Evolutionary conservation across 768 basidiomycete species (phyloP).

Genomic region (Sarcomyxa edulis): DNA sequence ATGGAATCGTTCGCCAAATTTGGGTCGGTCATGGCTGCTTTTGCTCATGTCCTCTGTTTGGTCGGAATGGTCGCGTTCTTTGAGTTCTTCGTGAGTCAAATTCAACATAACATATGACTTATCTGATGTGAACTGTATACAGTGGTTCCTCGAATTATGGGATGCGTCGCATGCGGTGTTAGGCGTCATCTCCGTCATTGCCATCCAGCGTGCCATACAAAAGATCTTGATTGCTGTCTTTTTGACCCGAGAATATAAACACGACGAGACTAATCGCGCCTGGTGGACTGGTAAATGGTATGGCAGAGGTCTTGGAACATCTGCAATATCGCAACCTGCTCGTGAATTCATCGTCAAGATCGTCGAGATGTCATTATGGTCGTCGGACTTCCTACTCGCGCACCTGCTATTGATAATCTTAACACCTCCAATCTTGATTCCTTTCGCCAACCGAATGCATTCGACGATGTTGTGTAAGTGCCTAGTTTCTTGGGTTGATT

Average conservation of each 20-base stretch:
- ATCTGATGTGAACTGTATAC: constrained; percentile 7
- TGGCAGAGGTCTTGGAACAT: constrained; percentile 85
- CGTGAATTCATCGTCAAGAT: constrained; percentile 98
- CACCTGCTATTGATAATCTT: constrained; percentile 85
- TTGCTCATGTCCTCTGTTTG: constrained; percentile 81
- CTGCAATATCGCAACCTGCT: constrained; percentile 91
- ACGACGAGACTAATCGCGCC: constrained; percentile 95
- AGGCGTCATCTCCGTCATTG: constrained; percentile 84
- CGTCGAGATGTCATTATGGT: constrained; percentile 96
- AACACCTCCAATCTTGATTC: constrained; percentile 79
- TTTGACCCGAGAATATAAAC: constrained; percentile 95
- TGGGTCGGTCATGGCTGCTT: constrained; percentile 85
- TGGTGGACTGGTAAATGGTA: constrained; percentile 99
- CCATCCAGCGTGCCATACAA: constrained; percentile 88
- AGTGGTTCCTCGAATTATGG: constrained; percentile 98
- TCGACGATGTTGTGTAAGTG: constrained; percentile 88
- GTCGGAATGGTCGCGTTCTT: constrained; percentile 87
- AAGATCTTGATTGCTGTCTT: constrained; percentile 93
- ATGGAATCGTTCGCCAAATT: constrained; percentile 82
- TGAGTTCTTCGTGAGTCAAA: constrained; percentile 84
- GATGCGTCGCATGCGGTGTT: constrained; percentile 95
- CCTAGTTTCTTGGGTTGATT: constrained; percentile 6
- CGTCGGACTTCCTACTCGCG: constrained; percentile 86
- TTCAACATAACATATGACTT: constrained; percentile 13
- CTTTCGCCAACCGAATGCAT: constrained; percentile 84